Evolutionary conservation across 768 basidiomycete genomes (phyloP), one percentile per base, ranked within the genome.

Genomic region (Lentinula raphanica): DNA sequence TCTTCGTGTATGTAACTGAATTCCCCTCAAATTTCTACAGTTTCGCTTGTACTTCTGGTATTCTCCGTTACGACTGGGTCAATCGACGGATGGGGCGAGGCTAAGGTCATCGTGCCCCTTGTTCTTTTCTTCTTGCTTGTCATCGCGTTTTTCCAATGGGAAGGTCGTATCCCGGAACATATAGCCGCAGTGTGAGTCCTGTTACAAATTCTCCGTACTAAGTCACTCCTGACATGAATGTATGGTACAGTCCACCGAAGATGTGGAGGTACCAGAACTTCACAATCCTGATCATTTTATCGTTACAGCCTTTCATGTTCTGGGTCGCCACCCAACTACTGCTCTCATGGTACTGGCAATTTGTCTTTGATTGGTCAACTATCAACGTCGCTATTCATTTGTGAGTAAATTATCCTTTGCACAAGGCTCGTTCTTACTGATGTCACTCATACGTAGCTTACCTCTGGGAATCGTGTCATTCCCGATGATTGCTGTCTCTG

Each of bases 61-160:
- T 77, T 76, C 48, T 72, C 76, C 2, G 64, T 77, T n/a, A 79
- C 75, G 0, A 72, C 74, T 31, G 81, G 79, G 23, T 75, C 84
- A 6, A 71, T 73, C 17, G 67, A 66, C 49, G 81, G 83, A 21
- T 85, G 84, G 84, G 66, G 64, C 4, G 66, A 73, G 1, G 72
- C 79, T 4, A 60, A 66, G 17, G 79, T 83, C 56, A 65, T 84
- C 49, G 71, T 68, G 3, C 76, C 79, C 0, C 68, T 86, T 38
- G 65, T 81, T 9, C 62, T 83, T 32, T 77, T 82, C 4, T 64
- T 80, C 58, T 32, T 75, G 8, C 59, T 79, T 11, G 63, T 69
- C 36, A 61, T 67, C 27, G 66, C 54, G 1, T 86, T 86, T 71
- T 80, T 85, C 67, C 68, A 74, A 51, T 84, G 77, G 75, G 82